Evolutionary conservation across 1,284 basidiomycete species (phyloP).

Genomic region (Rhodofomes roseus): DNA sequence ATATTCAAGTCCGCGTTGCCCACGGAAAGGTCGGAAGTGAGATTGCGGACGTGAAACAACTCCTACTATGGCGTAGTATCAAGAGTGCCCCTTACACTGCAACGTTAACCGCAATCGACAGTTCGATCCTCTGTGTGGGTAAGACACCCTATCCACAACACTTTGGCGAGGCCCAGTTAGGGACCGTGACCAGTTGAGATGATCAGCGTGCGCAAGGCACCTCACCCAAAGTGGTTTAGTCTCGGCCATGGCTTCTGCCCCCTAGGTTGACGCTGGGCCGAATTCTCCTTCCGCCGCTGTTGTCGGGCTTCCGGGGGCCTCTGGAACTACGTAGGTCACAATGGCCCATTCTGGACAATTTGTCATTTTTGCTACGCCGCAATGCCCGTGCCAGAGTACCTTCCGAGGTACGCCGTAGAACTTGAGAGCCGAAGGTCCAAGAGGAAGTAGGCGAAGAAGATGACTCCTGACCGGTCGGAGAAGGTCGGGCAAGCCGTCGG

Average conservation of each 20-base stretch:
- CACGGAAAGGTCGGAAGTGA: background rate
- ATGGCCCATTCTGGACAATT: background rate
- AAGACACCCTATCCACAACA: background rate
- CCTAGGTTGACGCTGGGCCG: background rate
- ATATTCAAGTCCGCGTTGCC: background rate
- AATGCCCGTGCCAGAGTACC: too few relatives aligned
- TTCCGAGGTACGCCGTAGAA: background rate
- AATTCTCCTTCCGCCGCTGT: background rate
- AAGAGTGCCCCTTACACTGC: background rate
- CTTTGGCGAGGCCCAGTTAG: background rate
- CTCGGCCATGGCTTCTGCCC: background rate
- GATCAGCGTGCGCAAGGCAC: background rate
- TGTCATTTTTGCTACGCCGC: background rate
- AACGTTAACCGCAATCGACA: background rate
- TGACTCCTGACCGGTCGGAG: background rate
- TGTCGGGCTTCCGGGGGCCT: background rate
- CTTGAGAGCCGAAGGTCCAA: background rate
- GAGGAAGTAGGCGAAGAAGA: background rate
- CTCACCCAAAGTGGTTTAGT: background rate
- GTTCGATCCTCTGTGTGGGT: background rate
- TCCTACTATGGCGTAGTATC: background rate
- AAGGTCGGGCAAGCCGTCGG: background rate
- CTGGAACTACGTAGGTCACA: background rate
- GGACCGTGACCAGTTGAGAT: background rate
- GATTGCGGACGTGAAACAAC: constrained; percentile 2